Conservation (phyloP, 1,284 basidiomycete genomes). For the Sanguinoderma infundibulare region DNA sequence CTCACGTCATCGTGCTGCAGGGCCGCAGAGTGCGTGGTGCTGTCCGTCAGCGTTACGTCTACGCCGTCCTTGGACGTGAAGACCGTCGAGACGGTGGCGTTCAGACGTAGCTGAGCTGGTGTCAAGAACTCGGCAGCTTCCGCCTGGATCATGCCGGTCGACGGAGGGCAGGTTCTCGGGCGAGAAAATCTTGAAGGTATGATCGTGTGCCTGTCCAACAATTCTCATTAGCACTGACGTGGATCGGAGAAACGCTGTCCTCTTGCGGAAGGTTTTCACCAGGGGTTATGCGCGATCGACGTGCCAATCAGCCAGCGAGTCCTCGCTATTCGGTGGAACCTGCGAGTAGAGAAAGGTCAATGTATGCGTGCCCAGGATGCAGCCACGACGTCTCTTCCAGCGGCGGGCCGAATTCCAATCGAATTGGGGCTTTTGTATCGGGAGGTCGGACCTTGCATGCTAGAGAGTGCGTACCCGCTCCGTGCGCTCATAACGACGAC, state of each 20-base stretch:
- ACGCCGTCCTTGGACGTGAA: conserved; percentile 48
- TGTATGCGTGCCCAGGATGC: conserved; percentile 58
- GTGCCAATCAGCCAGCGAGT: conserved; percentile 15
- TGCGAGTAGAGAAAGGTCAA: conserved; percentile 12
- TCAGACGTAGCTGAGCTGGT: conserved; percentile 48
- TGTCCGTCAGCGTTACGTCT: conserved; percentile 43
- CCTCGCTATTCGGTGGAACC: conserved; percentile 25
- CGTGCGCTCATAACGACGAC: conserved; percentile 54
- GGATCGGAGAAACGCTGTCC: conserved; percentile 12
- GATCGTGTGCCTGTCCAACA: conserved; percentile 56
- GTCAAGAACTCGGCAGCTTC: conserved; percentile 59
- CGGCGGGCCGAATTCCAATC: conserved; percentile 57
- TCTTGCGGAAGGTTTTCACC: conserved; percentile 21
- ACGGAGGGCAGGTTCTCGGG: conserved; percentile 56
- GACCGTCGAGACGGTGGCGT: conserved; percentile 56
- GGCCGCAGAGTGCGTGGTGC: conserved; percentile 53
- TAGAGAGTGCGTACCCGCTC: conserved; percentile 52
- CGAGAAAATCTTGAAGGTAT: conserved; percentile 63
- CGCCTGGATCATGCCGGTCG: conserved; percentile 59
- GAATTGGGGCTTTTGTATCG: conserved; percentile 53
- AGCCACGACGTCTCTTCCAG: conserved; percentile 62
- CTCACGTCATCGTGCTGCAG: conserved; percentile 64
- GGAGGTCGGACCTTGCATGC: conserved; percentile 44
- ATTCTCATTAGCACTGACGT: conserved; percentile 8
- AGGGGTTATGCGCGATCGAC: conserved; percentile 2